Evolutionary conservation across 108 stramenopile genomes (phyloP).

Genomic region (Nitzschia sp.): DNA sequence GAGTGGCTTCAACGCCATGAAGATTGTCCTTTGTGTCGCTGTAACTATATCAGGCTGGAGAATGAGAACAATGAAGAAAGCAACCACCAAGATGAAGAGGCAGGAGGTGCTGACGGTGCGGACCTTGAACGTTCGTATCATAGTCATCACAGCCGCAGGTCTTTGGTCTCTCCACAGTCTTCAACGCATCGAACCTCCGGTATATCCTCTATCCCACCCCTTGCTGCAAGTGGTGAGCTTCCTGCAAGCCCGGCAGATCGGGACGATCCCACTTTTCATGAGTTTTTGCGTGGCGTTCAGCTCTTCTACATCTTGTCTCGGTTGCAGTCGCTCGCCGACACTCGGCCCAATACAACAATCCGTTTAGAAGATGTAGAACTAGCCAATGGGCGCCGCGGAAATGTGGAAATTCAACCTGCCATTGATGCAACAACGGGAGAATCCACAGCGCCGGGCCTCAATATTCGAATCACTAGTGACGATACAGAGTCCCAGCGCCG

Average conservation of each 20-base stretch:
- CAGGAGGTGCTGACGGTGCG: neutral
- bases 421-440: neutral
- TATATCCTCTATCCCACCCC: too few species aligned
- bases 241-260: too few species aligned
- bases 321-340: conserved; percentile 3
- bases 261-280: neutral
- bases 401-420: conserved; percentile 6
- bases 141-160: too few species aligned
- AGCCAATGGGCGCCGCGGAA: conserved; percentile 1
- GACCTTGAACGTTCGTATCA: neutral
- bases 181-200: too few species aligned
- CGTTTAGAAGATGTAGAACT: conserved; percentile 7
- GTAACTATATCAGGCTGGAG: conserved; percentile 12
- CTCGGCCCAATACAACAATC: conserved; percentile 13
- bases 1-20: conserved; percentile 6
- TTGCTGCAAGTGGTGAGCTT: too few species aligned
- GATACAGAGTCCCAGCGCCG: neutral
- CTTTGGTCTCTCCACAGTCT: too few species aligned
- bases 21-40: conserved; percentile 21
- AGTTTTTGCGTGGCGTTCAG: neutral
- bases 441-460: neutral
- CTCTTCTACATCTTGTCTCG: conserved; percentile 10
- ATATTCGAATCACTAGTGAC: neutral
- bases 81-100: neutral
- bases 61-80: conserved; percentile 1